These are phyloP conservation scores for Tremellales sp. DNA, from an alignment of 1,284 basidiomycete genomes.

Conservation along the genomic window DNA sequence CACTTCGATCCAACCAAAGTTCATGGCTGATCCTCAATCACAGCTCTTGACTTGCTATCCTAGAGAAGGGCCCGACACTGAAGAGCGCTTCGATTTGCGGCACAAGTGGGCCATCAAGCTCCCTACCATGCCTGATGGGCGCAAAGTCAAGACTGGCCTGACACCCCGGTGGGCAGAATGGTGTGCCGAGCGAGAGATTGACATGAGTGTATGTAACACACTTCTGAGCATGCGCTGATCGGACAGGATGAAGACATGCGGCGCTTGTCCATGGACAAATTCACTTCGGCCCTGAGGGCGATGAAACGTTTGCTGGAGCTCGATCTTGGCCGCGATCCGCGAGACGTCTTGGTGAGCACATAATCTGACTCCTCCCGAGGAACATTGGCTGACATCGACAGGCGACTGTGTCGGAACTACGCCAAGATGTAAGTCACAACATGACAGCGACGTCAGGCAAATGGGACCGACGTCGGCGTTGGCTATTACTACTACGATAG, in stretches of 20 bases:
- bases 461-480: neutral
- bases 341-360: neutral
- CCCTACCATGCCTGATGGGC: constrained; percentile 4
- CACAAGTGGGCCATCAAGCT: constrained; percentile 23
- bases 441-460: neutral
- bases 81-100: constrained; percentile 15
- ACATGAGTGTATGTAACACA: neutral
- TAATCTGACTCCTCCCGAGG: neutral
- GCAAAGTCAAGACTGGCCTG: constrained; percentile 1
- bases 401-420: neutral
- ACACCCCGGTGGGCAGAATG: constrained; percentile 6
- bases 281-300: neutral
- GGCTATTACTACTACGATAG: neutral
- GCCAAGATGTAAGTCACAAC: neutral
- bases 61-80: neutral
- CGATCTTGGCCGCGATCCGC: neutral
- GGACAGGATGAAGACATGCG: neutral
- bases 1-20: no score
- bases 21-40: neutral
- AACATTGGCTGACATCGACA: neutral
- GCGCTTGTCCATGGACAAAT: no score
- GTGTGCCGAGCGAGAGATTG: neutral
- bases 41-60: constrained; percentile 16
- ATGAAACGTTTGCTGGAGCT: neutral
- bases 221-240: neutral